Evolutionary conservation across 2,329 filamentous ascomycete genomes (phyloP), one percentile per base, ranked within the genome.

Genomic region (Epichloe baconii): DNA sequence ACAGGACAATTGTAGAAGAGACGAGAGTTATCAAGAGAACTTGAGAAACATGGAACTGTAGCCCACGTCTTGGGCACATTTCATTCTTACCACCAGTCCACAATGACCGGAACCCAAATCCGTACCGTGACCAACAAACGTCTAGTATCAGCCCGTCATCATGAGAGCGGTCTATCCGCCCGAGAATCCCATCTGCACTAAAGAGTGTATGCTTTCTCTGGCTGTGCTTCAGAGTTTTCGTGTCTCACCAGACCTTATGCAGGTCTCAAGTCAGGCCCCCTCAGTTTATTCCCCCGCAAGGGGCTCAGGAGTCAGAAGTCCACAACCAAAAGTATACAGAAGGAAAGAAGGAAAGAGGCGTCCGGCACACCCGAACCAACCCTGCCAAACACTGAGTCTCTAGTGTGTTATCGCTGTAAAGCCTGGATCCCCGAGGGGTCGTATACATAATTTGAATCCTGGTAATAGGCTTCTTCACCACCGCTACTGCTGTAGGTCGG

Each of bases 401-500:
- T 45, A 49, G 17, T 45, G 19, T 5, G 44, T 15, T n/a, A 35
- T 35, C 8, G n/a, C 17, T 36, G 31, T 14, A 41, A 48, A 36
- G 17, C 38, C 41, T 47, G 47, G 10, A 46, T 21, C 7, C 23
- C 36, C 11, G 7, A 35, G 10, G 46, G 46, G 42, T 62, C 61
- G 44, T 66, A 67, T 10, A 59, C n/a, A 34, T 63, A 66, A 7
- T 55, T 52, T 5, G 49, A 47, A 35, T 65, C 62, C 3, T 68
- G 64, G 51, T 60, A 62, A 51, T 62, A 65, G 17, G 58, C 54
- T 26, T 70, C 66, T 17, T 69, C 65, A 34, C 57, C 62, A 26
- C 58, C 62, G 45, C 58, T 66, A 48, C 62, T 65, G 38, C 62
- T 60, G 41, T 68, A 68, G 51, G 62, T 65, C n/a, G 57, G 44